Base-by-base conservation (phyloP, 345 rosid genomes). In the Carallia pectinifolia region DNA sequence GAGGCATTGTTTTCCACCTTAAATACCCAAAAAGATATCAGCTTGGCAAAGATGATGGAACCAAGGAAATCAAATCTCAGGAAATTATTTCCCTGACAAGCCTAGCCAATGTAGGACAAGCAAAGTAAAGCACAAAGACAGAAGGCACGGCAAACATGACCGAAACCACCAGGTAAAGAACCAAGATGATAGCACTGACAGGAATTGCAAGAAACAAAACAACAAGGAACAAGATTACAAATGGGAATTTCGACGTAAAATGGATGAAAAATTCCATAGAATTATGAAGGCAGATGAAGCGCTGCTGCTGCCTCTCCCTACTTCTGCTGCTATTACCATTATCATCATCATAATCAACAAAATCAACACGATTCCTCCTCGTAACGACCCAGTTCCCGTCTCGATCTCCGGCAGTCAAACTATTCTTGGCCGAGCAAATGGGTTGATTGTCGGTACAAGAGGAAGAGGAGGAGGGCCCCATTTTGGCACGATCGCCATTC, bases 81-180 rank as follows among this genome's bases (percentile, higher is more conserved):
- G 95, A 79, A 61, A 86, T 34, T 62, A 92, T 88, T 81, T 92
- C 95, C 59, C 88, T 85, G 58, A 92, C 88, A 30, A 90, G 90
- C 95, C 95, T 90, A 68, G 85, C 88, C 77, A 92, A 77, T 73
- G 89, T 83, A 61, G 98, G 97, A 73, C 82, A 90, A 4, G 95
- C 87, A 39, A 90, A 92, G 81, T 90, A 92, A 73, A 92, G 81
- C 66, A 92, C 84, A 78, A 92, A 87, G 74, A 84, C 84, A 13
- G 97, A 90, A 4, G 98, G 97, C 52, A 90, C 70, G 53, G 93
- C 97, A 64, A 92, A 82, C 74, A 92, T 37, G 56, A 92, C 67
- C 5, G 91, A 87, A 65, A 92, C 68, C n/a, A 92, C 85, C 39
- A 90, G 74, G 86, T 89, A 92, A 81, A 92, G 72, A 4, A 84